These are phyloP conservation scores for Didymosphaeria variabile DNA, from an alignment of 2,329 filamentous ascomycete species.

Conservation along the genomic window DNA sequence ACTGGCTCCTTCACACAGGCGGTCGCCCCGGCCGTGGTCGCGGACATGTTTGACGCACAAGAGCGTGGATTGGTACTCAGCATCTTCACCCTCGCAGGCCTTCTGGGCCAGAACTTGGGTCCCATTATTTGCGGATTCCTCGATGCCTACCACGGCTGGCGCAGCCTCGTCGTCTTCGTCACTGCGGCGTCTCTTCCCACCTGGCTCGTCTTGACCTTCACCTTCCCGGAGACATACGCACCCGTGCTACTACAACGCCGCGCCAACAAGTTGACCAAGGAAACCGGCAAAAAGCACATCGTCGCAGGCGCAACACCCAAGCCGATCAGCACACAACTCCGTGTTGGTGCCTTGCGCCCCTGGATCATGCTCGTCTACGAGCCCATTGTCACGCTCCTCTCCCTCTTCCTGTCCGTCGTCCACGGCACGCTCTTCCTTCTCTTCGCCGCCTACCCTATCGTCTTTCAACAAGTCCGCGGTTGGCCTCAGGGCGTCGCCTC, in stretches of 20 bases:
- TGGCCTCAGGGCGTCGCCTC: slow-evolving; percentile 66
- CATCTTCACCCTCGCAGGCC: slow-evolving; percentile 67
- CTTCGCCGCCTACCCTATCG: slow-evolving; percentile 60
- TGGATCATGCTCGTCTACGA: slow-evolving; percentile 67
- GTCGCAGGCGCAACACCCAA: slow-evolving; percentile 45
- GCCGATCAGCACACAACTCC: slow-evolving; percentile 61
- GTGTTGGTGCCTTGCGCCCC: slow-evolving; percentile 63
- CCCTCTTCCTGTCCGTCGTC: slow-evolving; percentile 28
- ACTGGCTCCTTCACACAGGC: slow-evolving; percentile 41
- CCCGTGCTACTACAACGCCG: slow-evolving; percentile 76
- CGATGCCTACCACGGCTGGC: slow-evolving; percentile 73
- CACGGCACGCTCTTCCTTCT: slow-evolving; percentile 50
- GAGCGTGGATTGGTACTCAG: slow-evolving; percentile 68
- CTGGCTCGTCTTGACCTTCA: slow-evolving; percentile 72
- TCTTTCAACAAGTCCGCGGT: slow-evolving; percentile 65
- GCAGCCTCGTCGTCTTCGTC: slow-evolving; percentile 76
- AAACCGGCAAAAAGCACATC: slow-evolving; percentile 69
- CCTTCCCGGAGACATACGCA: slow-evolving; percentile 86
- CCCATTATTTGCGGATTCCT: slow-evolving; percentile 72
- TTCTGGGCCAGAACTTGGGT: slow-evolving; percentile 67
- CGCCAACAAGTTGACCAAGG: slow-evolving; percentile 73
- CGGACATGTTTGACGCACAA: slow-evolving; percentile 67
- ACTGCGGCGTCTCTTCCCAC: slow-evolving; percentile 75
- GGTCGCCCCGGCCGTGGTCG: slow-evolving; percentile 42
- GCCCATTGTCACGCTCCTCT: slow-evolving; percentile 53